Evolutionary conservation across 352 stramenopile genomes (phyloP).

Genomic region (Globisporangium parvum): DNA sequence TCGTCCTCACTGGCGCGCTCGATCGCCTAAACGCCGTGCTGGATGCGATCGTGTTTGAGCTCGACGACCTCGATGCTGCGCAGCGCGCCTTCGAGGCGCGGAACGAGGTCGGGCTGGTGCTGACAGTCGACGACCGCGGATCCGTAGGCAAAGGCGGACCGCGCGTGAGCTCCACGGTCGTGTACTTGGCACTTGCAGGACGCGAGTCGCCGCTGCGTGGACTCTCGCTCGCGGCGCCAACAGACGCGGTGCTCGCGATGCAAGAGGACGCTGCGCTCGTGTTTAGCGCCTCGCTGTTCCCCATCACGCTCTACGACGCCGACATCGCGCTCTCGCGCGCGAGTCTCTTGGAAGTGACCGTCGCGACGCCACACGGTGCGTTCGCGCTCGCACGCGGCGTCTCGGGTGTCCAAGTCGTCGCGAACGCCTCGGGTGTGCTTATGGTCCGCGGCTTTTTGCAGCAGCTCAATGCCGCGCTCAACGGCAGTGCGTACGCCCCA

Average conservation of each 20-base stretch:
- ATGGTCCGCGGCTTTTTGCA: slow-evolving; percentile 37
- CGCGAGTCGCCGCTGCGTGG: not conserved
- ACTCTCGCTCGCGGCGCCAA: slow-evolving; percentile 9
- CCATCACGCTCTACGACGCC: slow-evolving; percentile 22
- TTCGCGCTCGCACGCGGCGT: slow-evolving; percentile 17
- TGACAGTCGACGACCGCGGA: slow-evolving; percentile 54
- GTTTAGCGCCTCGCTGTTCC: slow-evolving; percentile 18
- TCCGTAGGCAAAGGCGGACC: slow-evolving; percentile 42
- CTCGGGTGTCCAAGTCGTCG: slow-evolving; percentile 24
- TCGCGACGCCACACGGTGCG: slow-evolving; percentile 18
- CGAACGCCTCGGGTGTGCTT: slow-evolving; percentile 19
- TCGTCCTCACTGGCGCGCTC: slow-evolving; percentile 28
- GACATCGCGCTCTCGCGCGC: slow-evolving; percentile 17
- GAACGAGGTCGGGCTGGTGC: slow-evolving; percentile 32
- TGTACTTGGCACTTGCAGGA: slow-evolving; percentile 20
- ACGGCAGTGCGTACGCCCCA: slow-evolving; percentile 44
- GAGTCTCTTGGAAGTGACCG: slow-evolving; percentile 26
- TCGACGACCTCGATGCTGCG: slow-evolving; percentile 20
- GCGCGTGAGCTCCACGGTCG: slow-evolving; percentile 25
- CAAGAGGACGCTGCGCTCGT: slow-evolving; percentile 32
- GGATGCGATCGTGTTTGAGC: slow-evolving; percentile 38
- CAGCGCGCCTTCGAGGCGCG: slow-evolving; percentile 3
- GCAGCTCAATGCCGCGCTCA: slow-evolving; percentile 49
- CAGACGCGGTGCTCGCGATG: slow-evolving; percentile 20
- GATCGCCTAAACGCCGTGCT: slow-evolving; percentile 36